Evolutionary conservation across 2,329 filamentous ascomycete species (phyloP), one percentile per base, ranked within the genome.

Genomic region (Pseudogymnoascus sp.): DNA sequence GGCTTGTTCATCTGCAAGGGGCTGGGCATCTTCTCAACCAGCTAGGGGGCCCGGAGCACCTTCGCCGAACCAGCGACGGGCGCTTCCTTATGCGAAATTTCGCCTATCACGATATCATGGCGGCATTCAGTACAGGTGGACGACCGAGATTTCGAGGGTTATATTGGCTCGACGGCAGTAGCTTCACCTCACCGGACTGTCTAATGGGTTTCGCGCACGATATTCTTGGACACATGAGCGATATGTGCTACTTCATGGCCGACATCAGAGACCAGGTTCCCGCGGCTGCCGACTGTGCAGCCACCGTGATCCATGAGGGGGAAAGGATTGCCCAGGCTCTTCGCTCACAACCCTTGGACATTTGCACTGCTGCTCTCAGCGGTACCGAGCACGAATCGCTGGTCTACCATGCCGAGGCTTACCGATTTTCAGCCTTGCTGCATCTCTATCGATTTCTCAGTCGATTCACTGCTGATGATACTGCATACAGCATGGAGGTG

Each of bases 71-170:
- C 29, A 56, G 61, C 24, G 65, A 66, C 50, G 65, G 65, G 1
- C 26, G 44, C 37, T 66, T 66, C 40, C 65, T 66, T 16, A 47
- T 66, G 26, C 64, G 65, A 29, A 63, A 66, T 44, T 66, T 66
- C 37, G 65, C 65, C 13, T 66, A 66, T 62, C 65, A 66, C 42
- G 65, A 66, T 53, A 66, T 65, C 24, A 63, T 66, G 59, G 64
- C 65, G 10, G 64, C 65, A 10, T 47, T 66, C 35, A 66, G 65
- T 37, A 66, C 65, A 44, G 64, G 64, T 19, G 42, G 62, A 31
- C 64, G 59, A 19, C 64, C 65, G 13, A 56, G 42, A 24, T 61
- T 65, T 42, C 2, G 33, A 4, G 65, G 65, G 19, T 37, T 65
- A 26, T 65, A 65, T 56, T 65, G 64, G 64, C 40, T 63, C 6